phyloP scores from a whole-genome alignment of 306 rosid species.

The Ceratonia siliqua region DNA sequence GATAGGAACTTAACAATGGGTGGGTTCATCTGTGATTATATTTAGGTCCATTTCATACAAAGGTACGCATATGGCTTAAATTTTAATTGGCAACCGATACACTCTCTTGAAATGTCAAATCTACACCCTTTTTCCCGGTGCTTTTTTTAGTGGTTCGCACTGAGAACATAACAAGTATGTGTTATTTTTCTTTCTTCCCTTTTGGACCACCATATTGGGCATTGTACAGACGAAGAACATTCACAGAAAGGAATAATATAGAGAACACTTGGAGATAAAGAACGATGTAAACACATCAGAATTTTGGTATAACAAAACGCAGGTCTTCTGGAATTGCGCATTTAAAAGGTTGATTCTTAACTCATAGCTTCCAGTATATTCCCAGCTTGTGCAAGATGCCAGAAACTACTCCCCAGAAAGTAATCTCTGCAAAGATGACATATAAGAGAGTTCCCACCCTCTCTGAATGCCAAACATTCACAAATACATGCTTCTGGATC shows the following conservation, averaged over 20 bases:
- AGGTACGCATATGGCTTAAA: not conserved
- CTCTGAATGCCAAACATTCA: constrained; percentile 70
- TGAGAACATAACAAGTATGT: not conserved
- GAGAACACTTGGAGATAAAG: too few species aligned
- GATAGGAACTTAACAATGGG: not conserved
- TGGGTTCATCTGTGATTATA: not conserved
- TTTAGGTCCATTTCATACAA: not conserved
- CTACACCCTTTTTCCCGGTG: not conserved
- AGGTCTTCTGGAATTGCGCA: not conserved
- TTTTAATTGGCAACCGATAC: not conserved
- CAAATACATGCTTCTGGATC: constrained; percentile 66
- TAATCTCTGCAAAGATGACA: constrained; percentile 76
- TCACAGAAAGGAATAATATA: not conserved
- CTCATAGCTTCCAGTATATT: constrained; percentile 70
- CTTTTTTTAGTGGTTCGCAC: not conserved
- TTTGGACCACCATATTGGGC: not conserved
- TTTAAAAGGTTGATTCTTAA: constrained; percentile 3
- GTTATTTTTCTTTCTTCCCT: not conserved
- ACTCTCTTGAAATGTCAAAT: not conserved
- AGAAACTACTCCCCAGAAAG: constrained; percentile 69
- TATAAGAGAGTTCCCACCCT: constrained; percentile 70
- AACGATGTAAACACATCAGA: not conserved
- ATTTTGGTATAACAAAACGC: not conserved
- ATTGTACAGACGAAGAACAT: not conserved
- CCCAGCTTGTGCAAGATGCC: constrained; percentile 79